Conservation (phyloP, 495 filamentous ascomycete species). For the Sabuloglossum arenarium region DNA sequence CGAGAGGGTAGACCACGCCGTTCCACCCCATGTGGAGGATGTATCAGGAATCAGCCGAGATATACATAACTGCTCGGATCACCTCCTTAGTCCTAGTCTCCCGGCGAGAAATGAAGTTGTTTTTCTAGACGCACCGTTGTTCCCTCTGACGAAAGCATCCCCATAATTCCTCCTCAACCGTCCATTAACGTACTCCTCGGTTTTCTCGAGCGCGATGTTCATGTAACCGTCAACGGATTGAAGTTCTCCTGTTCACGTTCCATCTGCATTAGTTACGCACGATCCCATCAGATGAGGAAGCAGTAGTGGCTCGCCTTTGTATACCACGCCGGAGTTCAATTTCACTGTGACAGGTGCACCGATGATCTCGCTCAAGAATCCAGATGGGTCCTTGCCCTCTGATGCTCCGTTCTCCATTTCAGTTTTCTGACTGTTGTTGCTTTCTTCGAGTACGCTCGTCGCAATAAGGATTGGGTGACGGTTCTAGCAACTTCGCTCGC, state of each 20-base stretch:
- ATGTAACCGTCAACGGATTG: slow-evolving; percentile 97
- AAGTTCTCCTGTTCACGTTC: slow-evolving; percentile 45
- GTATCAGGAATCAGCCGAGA: slow-evolving; percentile 4
- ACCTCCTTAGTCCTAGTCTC: neutral
- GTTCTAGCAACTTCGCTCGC: neutral
- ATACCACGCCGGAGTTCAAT: slow-evolving; percentile 86
- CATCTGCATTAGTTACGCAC: neutral
- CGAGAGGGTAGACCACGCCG: neutral
- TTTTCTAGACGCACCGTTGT: slow-evolving; percentile 46
- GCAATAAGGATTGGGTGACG: neutral
- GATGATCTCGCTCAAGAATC: slow-evolving; percentile 81
- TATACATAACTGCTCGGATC: slow-evolving; percentile 4
- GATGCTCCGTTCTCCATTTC: slow-evolving; percentile 54
- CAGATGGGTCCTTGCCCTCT: slow-evolving; percentile 72
- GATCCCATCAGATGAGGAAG: neutral
- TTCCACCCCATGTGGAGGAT: neutral
- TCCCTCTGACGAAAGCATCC: slow-evolving; percentile 89
- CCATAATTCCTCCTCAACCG: slow-evolving; percentile 63
- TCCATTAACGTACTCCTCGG: slow-evolving; percentile 75
- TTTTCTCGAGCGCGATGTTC: slow-evolving; percentile 95
- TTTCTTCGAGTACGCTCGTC: neutral
- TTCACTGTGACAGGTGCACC: slow-evolving; percentile 84
- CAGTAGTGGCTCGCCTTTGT: slow-evolving; percentile 47
- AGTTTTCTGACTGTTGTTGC: neutral
- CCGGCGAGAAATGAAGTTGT: neutral